Evolutionary conservation across 169 alveolate species (phyloP).

Genomic region (Plasmodium yoelii): DNA sequence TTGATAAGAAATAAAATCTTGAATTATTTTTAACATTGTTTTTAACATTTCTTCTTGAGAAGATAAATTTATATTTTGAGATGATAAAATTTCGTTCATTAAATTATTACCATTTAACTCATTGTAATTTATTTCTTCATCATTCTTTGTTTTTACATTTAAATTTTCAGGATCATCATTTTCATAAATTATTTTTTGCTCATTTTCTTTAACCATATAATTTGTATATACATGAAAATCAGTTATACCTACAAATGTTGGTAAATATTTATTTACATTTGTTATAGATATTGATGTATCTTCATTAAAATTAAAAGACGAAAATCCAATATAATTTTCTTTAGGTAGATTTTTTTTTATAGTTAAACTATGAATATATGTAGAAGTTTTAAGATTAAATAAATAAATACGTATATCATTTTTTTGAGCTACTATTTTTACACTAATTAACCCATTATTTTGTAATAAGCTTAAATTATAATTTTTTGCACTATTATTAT

Average conservation of each 20-base stretch:
- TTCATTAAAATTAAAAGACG: conserved; percentile 52
- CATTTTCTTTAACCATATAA: background rate
- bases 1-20: conserved; percentile 33
- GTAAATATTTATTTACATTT: conserved; percentile 10
- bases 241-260: conserved; percentile 66
- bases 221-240: background rate
- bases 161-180: background rate
- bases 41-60: conserved; percentile 27
- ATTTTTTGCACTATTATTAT: conserved; percentile 7
- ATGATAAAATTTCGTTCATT: background rate
- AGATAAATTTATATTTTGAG: background rate
- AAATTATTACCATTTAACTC: conserved; percentile 3
- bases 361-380: conserved; percentile 27
- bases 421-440: conserved; percentile 14
- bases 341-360: conserved; percentile 28
- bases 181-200: background rate
- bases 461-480: background rate
- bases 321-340: conserved; percentile 63
- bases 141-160: background rate
- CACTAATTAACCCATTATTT: conserved; percentile 9
- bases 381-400: conserved; percentile 4
- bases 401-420: conserved; percentile 25
- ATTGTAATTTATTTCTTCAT: background rate
- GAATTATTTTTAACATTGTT: conserved; percentile 7
- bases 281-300: background rate